Base-by-base conservation (phyloP, 2,329 filamentous ascomycete genomes). In the Sporothrix pseudoabietina region DNA sequence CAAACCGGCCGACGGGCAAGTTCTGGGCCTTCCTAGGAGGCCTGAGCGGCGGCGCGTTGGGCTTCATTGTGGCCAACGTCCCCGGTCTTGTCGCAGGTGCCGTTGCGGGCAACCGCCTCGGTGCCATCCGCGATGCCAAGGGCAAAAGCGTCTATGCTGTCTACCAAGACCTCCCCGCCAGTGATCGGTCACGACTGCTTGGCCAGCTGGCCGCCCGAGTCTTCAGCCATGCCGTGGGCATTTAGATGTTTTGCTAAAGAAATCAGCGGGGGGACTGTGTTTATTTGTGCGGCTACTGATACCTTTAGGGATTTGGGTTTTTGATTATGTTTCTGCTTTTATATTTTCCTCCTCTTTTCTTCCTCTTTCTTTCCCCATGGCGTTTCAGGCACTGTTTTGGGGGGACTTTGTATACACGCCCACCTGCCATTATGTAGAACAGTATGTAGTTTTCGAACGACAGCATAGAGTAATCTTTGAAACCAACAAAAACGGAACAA, bases 131-230 rank as follows among this genome's bases (percentile, higher is more conserved):
- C 73, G 96, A 99, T 83, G 90, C 92, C 44, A 94, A 90, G 82
- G 94, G 94, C 30, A 98, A 98, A 90, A 97, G 93, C 79, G 96
- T 99, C 6, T 98, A 97, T 82, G 86, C 90, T 39, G 96, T 98
- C 19, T 98, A 95, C 81, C 90, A 93, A 85, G 92, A 97, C 78
- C 84, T 99, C 79, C 94, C 94, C 69, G 92, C 94, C 81, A 87
- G 86, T 69, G 94, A 97, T 79, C 92, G 93, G 79, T 90, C 94
- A 72, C 90, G 90, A 81, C 82, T 99, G 78, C 85, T 98, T 75
- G 92, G 90, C 79, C 92, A 97, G 82, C 82, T 98, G 79, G 95
- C 95, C 1, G 90, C 90, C 41, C 95, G 93, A 82, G 91, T 98
- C 0, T 94, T 98, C 80, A 92, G 91, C 76, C 91, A 94, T 80